Percentiles rank a stretch among this genome's conserved stretches.
phyloP scores from a whole-genome alignment of 805 yeast genomes.

The Yarrowia sp. region DNA sequence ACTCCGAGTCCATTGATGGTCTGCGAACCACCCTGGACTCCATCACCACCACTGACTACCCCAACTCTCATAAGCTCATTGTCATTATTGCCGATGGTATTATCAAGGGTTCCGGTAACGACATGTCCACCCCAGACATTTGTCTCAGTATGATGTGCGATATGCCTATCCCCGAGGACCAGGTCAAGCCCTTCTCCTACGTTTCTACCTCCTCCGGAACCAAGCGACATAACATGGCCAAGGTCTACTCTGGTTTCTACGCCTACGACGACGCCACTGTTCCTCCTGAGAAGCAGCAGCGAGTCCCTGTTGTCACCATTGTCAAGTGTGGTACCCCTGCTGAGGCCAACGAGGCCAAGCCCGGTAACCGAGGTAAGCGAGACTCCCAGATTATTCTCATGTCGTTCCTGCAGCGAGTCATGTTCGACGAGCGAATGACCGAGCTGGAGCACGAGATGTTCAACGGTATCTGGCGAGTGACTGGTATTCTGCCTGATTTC shows the following conservation, averaged over 20 bases:
- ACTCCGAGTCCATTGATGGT: conserved; percentile 90
- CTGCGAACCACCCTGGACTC: conserved; percentile 90
- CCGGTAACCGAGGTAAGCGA: conserved; percentile 96
- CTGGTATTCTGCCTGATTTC: conserved; percentile 81
- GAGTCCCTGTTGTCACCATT: conserved; percentile 79
- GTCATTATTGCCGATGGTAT: conserved; percentile 91
- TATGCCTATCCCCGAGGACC: conserved; percentile 70
- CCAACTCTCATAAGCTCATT: conserved; percentile 90
- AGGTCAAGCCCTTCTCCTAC: conserved; percentile 82
- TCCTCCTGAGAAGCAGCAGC: conserved; percentile 75
- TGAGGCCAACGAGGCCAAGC: conserved; percentile 73
- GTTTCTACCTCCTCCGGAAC: conserved; percentile 95
- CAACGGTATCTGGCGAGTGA: conserved; percentile 76
- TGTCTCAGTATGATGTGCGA: conserved; percentile 86
- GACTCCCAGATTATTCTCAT: conserved; percentile 91
- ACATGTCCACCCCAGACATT: conserved; percentile 85
- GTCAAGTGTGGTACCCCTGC: conserved; percentile 89
- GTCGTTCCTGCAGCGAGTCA: conserved; percentile 86
- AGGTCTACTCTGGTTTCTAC: conserved; percentile 93
- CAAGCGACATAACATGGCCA: conserved; percentile 97
- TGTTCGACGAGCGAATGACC: conserved; percentile 94
- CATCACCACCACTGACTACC: conserved; percentile 91
- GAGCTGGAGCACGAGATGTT: conserved; percentile 82
- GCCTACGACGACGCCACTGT: conserved; percentile 79
- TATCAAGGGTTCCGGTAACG: conserved; percentile 94